Conservation (phyloP, 2,329 filamentous ascomycete species). For the Aspergillus quadrilineatus region DNA sequence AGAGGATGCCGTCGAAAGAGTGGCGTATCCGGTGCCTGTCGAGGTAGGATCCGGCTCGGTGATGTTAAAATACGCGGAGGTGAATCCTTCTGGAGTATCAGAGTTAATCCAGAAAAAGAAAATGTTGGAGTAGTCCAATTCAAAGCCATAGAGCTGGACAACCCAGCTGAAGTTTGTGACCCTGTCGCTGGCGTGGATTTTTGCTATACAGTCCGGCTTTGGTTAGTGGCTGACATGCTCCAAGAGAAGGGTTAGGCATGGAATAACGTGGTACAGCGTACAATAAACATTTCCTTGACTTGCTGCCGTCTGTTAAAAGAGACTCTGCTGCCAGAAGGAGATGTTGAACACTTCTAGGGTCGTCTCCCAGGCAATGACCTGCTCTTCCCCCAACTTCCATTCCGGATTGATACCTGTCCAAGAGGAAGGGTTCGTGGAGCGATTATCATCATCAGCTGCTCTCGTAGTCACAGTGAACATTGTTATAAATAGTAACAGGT, state of each 20-base stretch:
- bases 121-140: constrained; percentile 16
- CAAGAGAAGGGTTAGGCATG: not conserved
- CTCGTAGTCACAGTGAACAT: not conserved
- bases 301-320: constrained; percentile 1
- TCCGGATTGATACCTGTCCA: constrained; percentile 9
- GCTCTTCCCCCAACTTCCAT: constrained; percentile 6
- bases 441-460: not conserved
- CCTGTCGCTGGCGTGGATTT: constrained; percentile 13
- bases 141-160: constrained; percentile 19
- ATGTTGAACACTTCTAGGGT: constrained; percentile 16
- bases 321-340: constrained; percentile 19
- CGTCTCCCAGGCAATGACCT: constrained; percentile 9
- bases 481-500: not conserved
- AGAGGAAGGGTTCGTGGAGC: constrained; percentile 5
- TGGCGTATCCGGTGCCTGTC: not conserved
- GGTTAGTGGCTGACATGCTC: not conserved
- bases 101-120: constrained; percentile 23
- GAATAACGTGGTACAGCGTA: not conserved
- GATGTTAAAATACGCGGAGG: constrained; percentile 20
- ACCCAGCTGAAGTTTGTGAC: constrained; percentile 20
- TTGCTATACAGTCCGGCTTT: constrained; percentile 4
- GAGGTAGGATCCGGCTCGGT: not conserved
- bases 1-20: not conserved
- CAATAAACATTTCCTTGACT: constrained; percentile 18
- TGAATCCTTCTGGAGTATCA: constrained; percentile 11